phyloP scores from a whole-genome alignment of 2,329 filamentous ascomycete genomes.

The Diaporthe aspalathi region DNA sequence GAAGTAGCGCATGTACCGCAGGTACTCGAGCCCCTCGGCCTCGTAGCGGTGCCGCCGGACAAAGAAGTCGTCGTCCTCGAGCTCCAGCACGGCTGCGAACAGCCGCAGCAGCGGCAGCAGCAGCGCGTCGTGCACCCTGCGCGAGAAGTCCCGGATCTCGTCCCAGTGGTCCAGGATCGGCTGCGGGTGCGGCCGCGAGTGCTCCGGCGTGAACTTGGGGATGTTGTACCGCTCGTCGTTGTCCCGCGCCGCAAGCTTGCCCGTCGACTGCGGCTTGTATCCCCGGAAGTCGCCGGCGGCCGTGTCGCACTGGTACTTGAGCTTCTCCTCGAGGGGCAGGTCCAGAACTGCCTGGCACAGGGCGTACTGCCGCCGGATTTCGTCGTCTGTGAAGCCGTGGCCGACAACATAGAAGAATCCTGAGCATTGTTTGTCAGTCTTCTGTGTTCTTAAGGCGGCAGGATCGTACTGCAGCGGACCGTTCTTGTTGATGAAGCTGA shows the following conservation, averaged over 20 bases:
- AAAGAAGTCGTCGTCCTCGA: conserved; percentile 45
- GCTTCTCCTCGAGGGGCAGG: conserved; percentile 37
- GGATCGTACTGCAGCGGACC: conserved; percentile 30
- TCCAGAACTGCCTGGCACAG: conserved; percentile 35
- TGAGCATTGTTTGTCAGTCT: conserved; percentile 22
- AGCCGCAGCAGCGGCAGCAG: conserved; percentile 40
- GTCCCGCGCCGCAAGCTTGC: conserved; percentile 41
- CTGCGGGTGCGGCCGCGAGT: conserved; percentile 41
- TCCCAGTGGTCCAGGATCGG: conserved; percentile 44
- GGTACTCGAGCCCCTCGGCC: conserved; percentile 45
- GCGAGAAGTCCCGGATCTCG: conserved; percentile 44
- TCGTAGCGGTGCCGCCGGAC: conserved; percentile 44
- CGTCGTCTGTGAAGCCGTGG: conserved; percentile 36
- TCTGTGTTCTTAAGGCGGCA: no score
- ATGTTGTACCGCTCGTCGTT: conserved; percentile 45
- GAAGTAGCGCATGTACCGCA: conserved; percentile 47
- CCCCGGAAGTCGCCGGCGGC: conserved; percentile 46
- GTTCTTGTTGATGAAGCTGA: conserved; percentile 45
- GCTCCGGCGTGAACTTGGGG: conserved; percentile 44
- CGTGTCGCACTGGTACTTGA: conserved; percentile 44
- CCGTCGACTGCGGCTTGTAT: conserved; percentile 44
- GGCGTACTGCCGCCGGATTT: conserved; percentile 34
- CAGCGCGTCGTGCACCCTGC: conserved; percentile 38
- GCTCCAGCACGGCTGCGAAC: conserved; percentile 44
- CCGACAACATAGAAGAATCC: conserved; percentile 46